A percentile compares a stretch with the other conserved stretches of the same genome.
Evolutionary conservation across 1,284 basidiomycete species (phyloP).

Genomic region (Blastosporella zonata): DNA sequence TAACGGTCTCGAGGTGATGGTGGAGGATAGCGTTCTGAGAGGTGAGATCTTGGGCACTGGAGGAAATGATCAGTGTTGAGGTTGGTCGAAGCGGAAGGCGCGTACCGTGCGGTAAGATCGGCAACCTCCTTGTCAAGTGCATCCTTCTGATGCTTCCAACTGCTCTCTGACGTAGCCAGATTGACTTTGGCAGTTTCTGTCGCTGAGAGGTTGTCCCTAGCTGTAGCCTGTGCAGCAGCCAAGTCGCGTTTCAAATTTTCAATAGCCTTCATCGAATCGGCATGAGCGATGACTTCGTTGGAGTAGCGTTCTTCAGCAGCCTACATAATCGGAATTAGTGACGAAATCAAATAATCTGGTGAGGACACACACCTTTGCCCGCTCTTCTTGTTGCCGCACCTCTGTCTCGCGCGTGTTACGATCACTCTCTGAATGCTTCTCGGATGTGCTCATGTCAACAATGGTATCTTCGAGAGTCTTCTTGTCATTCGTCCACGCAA

Average conservation of each 20-base stretch:
- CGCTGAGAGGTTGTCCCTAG: conserved; percentile 55
- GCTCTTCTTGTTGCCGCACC: conserved; percentile 61
- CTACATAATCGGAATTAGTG: conserved; percentile 30
- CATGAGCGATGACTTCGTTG: conserved; percentile 79
- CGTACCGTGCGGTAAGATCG: conserved; percentile 68
- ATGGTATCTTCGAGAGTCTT: conserved; percentile 76
- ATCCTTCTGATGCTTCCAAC: conserved; percentile 79
- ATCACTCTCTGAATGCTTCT: conserved; percentile 62
- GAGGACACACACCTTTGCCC: conserved; percentile 54
- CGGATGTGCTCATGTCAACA: conserved; percentile 69
- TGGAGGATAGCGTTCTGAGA: conserved; percentile 81
- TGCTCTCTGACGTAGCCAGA: conserved; percentile 63
- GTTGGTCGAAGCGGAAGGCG: neutral
- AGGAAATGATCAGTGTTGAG: neutral
- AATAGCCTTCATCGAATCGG: conserved; percentile 74
- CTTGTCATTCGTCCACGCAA: conserved; percentile 75
- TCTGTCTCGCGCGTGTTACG: conserved; percentile 63
- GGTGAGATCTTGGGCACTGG: conserved; percentile 71
- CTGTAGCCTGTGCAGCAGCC: conserved; percentile 42
- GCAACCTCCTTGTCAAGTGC: conserved; percentile 74
- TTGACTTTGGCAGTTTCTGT: conserved; percentile 77
- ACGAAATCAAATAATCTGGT: neutral
- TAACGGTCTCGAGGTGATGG: conserved; percentile 84
- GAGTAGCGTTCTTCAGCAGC: conserved; percentile 81
- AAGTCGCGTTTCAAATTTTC: conserved; percentile 67